These are phyloP conservation scores for Coffea humblotiana DNA, from an alignment of 305 asterid genomes.

Conservation along the genomic window DNA sequence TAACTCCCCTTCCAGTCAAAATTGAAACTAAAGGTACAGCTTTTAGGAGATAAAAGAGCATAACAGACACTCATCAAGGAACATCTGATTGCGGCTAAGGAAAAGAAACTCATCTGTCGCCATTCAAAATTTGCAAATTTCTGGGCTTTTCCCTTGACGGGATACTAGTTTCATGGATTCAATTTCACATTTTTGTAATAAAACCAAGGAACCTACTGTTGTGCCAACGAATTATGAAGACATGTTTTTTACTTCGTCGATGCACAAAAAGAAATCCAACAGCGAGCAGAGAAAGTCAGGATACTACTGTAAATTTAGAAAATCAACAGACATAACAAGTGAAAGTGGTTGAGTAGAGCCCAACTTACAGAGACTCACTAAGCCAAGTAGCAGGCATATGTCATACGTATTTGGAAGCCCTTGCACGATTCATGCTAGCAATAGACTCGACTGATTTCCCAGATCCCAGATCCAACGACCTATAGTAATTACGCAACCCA, in stretches of 20 bases:
- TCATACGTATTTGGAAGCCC: constrained; percentile 26
- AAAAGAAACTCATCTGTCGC: too few species aligned
- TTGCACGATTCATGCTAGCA: background rate
- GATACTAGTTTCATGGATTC: background rate
- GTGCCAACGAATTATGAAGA: background rate
- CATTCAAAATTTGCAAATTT: background rate
- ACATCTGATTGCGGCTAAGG: too few species aligned
- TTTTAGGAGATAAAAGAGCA: too few species aligned
- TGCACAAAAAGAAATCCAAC: background rate
- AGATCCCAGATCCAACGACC: background rate
- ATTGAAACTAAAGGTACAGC: too few species aligned
- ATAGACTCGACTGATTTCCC: background rate
- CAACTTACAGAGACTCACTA: constrained; percentile 51
- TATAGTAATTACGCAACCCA: too few species aligned
- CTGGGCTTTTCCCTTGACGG: background rate
- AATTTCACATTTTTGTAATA: background rate
- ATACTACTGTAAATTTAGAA: background rate
- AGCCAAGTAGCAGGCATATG: constrained; percentile 41
- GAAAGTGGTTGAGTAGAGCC: constrained; percentile 1
- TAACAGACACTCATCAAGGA: too few species aligned
- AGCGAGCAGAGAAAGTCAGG: too few species aligned
- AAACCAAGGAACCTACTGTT: too few species aligned
- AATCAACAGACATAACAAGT: background rate
- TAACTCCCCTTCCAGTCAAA: too few species aligned
- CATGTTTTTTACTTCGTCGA: background rate